Conservation (phyloP, 371 early-diverging fungal species). For the Basidiobolus meristosporus region DNA sequence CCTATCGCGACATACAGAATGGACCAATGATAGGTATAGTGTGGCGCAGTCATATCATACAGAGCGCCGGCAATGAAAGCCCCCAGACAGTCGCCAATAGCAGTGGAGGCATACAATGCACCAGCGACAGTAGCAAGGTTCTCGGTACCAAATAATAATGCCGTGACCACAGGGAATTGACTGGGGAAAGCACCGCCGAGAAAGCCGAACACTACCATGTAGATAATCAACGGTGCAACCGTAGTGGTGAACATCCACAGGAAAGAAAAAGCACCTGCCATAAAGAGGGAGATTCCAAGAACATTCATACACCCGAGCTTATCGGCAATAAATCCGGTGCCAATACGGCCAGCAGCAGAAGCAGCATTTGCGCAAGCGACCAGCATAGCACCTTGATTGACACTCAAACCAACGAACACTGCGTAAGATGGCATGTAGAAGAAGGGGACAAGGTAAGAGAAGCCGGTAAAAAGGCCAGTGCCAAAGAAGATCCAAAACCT, state of each 20-base stretch:
- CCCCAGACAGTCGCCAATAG: conserved; percentile 19
- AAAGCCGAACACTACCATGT: conserved; percentile 27
- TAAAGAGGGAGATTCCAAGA: conserved; percentile 15
- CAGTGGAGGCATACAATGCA: conserved; percentile 14
- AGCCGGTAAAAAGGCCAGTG: conserved; percentile 8
- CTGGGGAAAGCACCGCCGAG: conserved; percentile 26
- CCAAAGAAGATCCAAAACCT: conserved; percentile 16
- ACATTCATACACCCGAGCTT: conserved; percentile 38
- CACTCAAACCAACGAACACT: conserved; percentile 8
- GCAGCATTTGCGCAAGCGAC: conserved; percentile 26
- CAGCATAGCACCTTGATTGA: conserved; percentile 18
- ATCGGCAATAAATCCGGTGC: conserved; percentile 35
- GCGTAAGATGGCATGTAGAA: conserved; percentile 19
- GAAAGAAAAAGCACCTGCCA: conserved; percentile 15
- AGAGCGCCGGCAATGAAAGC: conserved; percentile 31
- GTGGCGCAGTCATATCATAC: conserved; percentile 11
- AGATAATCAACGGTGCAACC: conserved; percentile 17
- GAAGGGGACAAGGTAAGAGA: conserved; percentile 19
- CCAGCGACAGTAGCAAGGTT: conserved; percentile 16
- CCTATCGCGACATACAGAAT: conserved; percentile 1
- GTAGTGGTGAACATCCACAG: conserved; percentile 34
- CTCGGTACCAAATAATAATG: conserved; percentile 9
- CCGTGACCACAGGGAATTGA: conserved; percentile 19
- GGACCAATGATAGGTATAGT: conserved; percentile 6
- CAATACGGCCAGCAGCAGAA: conserved; percentile 41